Conservation (phyloP, 2,329 filamentous ascomycete species). For the Penicillium frequentans region DNA sequence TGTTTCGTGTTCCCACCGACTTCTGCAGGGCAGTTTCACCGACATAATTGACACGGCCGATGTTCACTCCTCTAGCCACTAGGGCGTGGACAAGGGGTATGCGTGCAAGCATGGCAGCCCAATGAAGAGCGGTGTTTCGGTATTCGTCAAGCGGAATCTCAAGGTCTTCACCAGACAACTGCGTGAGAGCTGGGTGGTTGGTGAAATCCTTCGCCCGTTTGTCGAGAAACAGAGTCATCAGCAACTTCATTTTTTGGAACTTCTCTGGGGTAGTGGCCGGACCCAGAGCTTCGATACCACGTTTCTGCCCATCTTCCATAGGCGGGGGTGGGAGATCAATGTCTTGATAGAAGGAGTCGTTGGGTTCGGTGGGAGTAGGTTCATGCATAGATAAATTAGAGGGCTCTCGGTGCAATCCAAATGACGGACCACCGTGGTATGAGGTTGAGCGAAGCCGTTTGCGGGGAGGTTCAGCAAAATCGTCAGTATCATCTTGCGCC, state of each 20-base stretch:
- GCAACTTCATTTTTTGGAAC: constrained; percentile 75
- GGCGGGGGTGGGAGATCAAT: constrained; percentile 31
- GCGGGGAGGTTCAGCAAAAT: constrained; percentile 72
- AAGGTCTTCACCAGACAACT: constrained; percentile 75
- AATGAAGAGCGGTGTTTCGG: constrained; percentile 84
- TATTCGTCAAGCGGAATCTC: constrained; percentile 91
- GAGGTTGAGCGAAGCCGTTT: constrained; percentile 68
- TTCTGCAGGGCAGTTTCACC: constrained; percentile 93
- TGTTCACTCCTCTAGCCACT: constrained; percentile 80
- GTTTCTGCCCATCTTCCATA: constrained; percentile 32
- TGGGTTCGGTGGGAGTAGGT: constrained; percentile 47
- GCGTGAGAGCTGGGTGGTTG: constrained; percentile 73
- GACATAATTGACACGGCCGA: constrained; percentile 81
- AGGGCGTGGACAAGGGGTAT: constrained; percentile 79
- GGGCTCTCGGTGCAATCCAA: constrained; percentile 34
- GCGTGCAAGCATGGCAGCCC: constrained; percentile 90
- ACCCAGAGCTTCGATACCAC: constrained; percentile 46
- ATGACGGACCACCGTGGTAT: constrained; percentile 44
- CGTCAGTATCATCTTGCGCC: constrained; percentile 46
- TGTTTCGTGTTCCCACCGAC: constrained; percentile 90
- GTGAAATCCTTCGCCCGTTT: constrained; percentile 67
- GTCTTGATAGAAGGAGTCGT: constrained; percentile 49
- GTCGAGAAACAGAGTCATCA: constrained; percentile 82
- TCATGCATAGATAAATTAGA: constrained; percentile 40
- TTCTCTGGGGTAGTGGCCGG: constrained; percentile 61